Conservation (phyloP, 2,329 filamentous ascomycete species). For the Penicillium sclerotigenum region DNA sequence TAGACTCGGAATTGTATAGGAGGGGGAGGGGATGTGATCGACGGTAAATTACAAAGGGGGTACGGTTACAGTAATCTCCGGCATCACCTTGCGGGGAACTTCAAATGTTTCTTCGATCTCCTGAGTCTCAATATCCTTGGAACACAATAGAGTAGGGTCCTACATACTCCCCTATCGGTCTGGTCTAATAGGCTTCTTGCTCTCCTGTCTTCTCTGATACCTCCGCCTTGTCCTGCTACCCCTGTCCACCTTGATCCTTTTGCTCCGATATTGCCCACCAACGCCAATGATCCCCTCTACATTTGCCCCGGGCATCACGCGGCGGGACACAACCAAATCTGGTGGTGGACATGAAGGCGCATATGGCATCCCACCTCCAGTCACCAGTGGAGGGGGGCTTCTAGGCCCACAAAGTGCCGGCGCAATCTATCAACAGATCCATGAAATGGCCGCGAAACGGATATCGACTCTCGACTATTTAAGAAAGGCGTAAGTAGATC, state of each 20-base stretch:
- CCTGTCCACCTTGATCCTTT: background rate
- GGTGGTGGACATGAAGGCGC: conserved; percentile 27
- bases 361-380: conserved; percentile 28
- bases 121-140: background rate
- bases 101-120: background rate
- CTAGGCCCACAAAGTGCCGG: conserved; percentile 51
- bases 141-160: background rate
- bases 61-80: conserved; percentile 3
- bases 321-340: conserved; percentile 37
- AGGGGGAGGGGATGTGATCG: conserved; percentile 3
- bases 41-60: conserved; percentile 6
- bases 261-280: background rate
- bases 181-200: background rate
- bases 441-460: conserved; percentile 83
- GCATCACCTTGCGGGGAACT: conserved; percentile 7
- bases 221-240: background rate
- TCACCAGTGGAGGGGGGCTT: conserved; percentile 31
- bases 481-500: conserved; percentile 71
- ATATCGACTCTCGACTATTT: conserved; percentile 93
- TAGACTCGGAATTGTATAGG: background rate
- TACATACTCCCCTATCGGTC: background rate
- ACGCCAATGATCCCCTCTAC: conserved; percentile 34
- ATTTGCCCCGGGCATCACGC: conserved; percentile 33
- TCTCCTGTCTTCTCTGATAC: background rate
- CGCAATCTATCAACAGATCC: conserved; percentile 64